phyloP scores from a whole-genome alignment of 305 asterid species.

The Solanum hybrid region DNA sequence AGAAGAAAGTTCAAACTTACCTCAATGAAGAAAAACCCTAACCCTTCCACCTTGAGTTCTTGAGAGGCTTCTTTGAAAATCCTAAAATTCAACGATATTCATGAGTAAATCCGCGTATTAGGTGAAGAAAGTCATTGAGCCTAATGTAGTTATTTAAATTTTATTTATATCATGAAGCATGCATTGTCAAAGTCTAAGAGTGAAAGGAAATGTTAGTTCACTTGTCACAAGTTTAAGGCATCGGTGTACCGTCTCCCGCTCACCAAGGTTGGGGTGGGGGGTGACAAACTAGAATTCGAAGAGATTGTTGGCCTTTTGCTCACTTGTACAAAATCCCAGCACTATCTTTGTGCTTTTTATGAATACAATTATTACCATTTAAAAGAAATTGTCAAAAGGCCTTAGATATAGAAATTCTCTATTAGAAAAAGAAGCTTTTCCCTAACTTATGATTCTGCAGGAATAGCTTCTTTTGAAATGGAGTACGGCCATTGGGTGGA shows the following conservation, averaged over 20 bases:
- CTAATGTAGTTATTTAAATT: background rate
- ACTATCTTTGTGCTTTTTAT: background rate
- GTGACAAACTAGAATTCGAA: background rate
- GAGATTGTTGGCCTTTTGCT: background rate
- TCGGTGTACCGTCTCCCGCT: background rate
- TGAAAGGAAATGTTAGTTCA: background rate
- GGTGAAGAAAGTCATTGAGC: background rate
- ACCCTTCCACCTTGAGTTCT: background rate
- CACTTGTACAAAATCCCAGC: background rate
- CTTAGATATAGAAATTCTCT: background rate
- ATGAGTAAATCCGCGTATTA: background rate
- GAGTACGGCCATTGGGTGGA: conserved; percentile 86
- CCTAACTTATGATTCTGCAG: conserved; percentile 24
- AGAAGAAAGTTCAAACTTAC: background rate
- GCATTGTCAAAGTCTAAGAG: background rate
- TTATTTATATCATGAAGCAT: background rate
- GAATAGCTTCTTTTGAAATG: conserved; percentile 53
- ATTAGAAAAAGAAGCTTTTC: background rate
- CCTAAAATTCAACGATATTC: background rate
- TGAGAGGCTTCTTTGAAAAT: background rate
- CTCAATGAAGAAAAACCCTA: background rate
- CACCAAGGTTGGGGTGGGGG: background rate
- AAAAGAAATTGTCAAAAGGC: background rate
- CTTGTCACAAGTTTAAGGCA: background rate
- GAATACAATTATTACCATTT: background rate